phyloP scores from a whole-genome alignment of 1,139 yeast genomes.

The Hyphopichia fennica region DNA sequence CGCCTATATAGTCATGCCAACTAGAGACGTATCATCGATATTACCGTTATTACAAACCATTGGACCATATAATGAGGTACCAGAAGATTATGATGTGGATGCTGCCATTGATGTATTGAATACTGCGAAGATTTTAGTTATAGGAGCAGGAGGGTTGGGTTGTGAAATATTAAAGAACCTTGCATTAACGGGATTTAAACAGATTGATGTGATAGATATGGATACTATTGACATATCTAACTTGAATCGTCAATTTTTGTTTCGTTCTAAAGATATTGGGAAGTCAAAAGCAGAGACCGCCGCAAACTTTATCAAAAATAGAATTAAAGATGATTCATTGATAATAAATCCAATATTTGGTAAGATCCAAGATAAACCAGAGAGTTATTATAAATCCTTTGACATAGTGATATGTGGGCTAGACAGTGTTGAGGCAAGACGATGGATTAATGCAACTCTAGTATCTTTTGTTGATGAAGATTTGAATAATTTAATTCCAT shows the following conservation, averaged over 20 bases:
- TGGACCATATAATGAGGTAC: slow-evolving; percentile 47
- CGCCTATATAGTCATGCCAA: slow-evolving; percentile 3
- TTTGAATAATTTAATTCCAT: slow-evolving; percentile 64
- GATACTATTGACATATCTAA: slow-evolving; percentile 92
- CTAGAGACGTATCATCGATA: slow-evolving; percentile 17
- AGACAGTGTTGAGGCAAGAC: slow-evolving; percentile 85
- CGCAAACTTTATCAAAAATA: slow-evolving; percentile 53
- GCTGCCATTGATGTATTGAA: slow-evolving; percentile 28
- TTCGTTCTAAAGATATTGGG: slow-evolving; percentile 74
- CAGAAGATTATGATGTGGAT: slow-evolving; percentile 31
- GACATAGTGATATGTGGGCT: slow-evolving; percentile 81
- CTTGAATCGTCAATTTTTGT: slow-evolving; percentile 85
- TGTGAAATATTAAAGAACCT: slow-evolving; percentile 88
- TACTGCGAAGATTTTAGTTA: slow-evolving; percentile 45
- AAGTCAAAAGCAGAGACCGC: slow-evolving; percentile 80
- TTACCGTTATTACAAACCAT: slow-evolving; percentile 22
- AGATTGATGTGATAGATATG: slow-evolving; percentile 88
- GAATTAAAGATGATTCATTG: slow-evolving; percentile 46
- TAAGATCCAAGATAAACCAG: slow-evolving; percentile 70
- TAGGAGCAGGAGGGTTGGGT: slow-evolving; percentile 97
- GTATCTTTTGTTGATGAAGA: slow-evolving; percentile 60
- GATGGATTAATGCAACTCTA: slow-evolving; percentile 85
- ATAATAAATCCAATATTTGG: slow-evolving; percentile 59
- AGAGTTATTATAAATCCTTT: slow-evolving; percentile 67
- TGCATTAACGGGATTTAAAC: slow-evolving; percentile 71